These are phyloP conservation scores for Xylaria flabelliformis DNA, from an alignment of 495 filamentous ascomycete species.

Conservation along the genomic window DNA sequence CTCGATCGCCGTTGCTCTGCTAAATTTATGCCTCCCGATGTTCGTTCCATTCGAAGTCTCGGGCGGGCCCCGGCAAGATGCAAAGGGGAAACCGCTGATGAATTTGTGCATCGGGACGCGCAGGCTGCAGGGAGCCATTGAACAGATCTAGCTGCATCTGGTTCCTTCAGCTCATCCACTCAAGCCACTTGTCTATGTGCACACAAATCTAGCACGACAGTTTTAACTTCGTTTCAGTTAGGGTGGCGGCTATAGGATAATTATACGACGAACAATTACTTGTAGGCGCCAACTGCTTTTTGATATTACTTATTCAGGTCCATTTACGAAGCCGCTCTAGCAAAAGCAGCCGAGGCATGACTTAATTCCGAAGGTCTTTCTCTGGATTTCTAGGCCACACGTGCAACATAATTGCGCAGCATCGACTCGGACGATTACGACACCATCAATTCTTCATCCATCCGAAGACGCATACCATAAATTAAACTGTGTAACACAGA, in stretches of 20 bases:
- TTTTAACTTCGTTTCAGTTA: background rate
- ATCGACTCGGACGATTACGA: background rate
- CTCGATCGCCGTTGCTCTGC: background rate
- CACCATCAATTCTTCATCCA: background rate
- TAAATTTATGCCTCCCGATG: background rate
- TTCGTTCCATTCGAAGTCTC: background rate
- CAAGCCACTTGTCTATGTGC: background rate
- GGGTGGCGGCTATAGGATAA: background rate
- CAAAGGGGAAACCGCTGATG: background rate
- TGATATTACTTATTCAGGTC: background rate
- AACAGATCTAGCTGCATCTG: slow-evolving; percentile 11
- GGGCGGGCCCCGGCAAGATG: background rate
- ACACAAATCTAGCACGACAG: background rate
- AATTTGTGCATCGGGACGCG: slow-evolving; percentile 1
- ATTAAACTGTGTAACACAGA: background rate
- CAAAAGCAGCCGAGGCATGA: background rate
- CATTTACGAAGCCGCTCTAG: background rate
- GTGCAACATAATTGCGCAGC: background rate
- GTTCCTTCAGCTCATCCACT: background rate
- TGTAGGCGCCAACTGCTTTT: background rate
- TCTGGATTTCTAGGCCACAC: background rate
- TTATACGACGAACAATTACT: background rate
- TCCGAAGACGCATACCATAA: background rate
- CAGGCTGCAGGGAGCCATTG: background rate
- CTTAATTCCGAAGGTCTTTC: background rate